Base-by-base conservation (phyloP, 139 green algal genomes). In the Astrephomene gubernaculifera region DNA sequence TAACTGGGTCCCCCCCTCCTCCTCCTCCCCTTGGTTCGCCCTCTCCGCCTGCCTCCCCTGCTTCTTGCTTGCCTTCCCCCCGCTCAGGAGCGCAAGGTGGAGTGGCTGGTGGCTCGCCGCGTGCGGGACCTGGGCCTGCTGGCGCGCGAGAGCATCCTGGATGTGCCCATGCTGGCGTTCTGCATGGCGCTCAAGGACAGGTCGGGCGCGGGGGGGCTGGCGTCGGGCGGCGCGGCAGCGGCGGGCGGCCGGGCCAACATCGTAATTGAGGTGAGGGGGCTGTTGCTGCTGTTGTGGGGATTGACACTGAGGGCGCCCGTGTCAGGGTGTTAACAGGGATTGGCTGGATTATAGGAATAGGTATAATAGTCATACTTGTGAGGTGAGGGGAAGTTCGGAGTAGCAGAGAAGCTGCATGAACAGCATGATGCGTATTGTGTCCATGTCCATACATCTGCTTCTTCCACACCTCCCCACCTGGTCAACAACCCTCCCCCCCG, bases 101-200 rank as follows among this genome's bases (percentile, higher is more conserved):
- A 83, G 79, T 85, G 79, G 79, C 35, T 85, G 35, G 64, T 85
- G 79, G 49, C 63, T 24, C 79, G 79, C 6, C 79, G 79, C 44
- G 79, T 44, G 7, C 79, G 79, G 45, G 79, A 85, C 79, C 43
- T 85, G 63, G 63, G 29, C 9, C 79, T 85, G 43, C 79, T 85
- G 61, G 38, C 43, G 24, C 63, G 64, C 21, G 79, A 85, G 4
- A 8, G 43, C 61, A 75, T 85, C 79, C 43, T 85, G 63, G 79
- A 85, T 33, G 79, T 76, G 43, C 79, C 79, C 79, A 85, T 38
- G 63, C 79, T 85, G 8, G 64, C 79, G 44, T 85, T 76, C 43
- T 75, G 79, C 79, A 85, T 85, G 79, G 63, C 63, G 43, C 44
- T 75, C 45, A 85, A 85, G 79, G 79, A 85, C 63, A 36, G 41